Evolutionary conservation across 2,329 filamentous ascomycete species (phyloP).

Genomic region (Exophiala mesophila): DNA sequence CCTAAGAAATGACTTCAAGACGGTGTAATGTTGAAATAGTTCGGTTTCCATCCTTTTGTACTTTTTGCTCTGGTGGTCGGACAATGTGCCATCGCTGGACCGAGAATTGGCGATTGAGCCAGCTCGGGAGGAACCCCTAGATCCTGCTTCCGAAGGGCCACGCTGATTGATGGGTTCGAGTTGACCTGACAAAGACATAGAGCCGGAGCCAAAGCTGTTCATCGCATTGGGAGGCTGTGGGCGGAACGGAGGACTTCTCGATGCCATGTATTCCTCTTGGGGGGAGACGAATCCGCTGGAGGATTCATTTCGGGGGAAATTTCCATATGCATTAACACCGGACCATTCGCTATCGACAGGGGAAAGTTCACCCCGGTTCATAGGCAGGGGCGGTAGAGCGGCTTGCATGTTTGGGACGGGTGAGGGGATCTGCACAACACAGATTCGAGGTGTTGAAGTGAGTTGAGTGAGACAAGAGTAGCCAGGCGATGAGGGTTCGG

Average conservation of each 20-base stretch:
- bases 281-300: slow-evolving; percentile 38
- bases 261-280: slow-evolving; percentile 14
- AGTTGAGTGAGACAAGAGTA: background rate
- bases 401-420: slow-evolving; percentile 16
- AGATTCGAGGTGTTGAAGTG: background rate
- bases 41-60: slow-evolving; percentile 60
- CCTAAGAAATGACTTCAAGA: slow-evolving; percentile 71
- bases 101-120: slow-evolving; percentile 68
- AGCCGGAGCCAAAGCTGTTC: slow-evolving; percentile 12
- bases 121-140: slow-evolving; percentile 70
- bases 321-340: slow-evolving; percentile 62
- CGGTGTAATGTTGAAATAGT: slow-evolving; percentile 73
- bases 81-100: slow-evolving; percentile 74
- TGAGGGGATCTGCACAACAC: too few relatives aligned
- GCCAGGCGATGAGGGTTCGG: background rate
- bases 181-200: slow-evolving; percentile 6
- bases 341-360: slow-evolving; percentile 81
- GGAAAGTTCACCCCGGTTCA: slow-evolving; percentile 47
- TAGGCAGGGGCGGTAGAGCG: slow-evolving; percentile 16
- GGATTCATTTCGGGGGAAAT: slow-evolving; percentile 35
- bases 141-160: slow-evolving; percentile 33
- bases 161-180: slow-evolving; percentile 36
- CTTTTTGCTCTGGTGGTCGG: slow-evolving; percentile 59
- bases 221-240: slow-evolving; percentile 12
- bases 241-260: slow-evolving; percentile 13